Evolutionary conservation across 163 green algal species (phyloP).

Genomic region (Chloroidium sp.): DNA sequence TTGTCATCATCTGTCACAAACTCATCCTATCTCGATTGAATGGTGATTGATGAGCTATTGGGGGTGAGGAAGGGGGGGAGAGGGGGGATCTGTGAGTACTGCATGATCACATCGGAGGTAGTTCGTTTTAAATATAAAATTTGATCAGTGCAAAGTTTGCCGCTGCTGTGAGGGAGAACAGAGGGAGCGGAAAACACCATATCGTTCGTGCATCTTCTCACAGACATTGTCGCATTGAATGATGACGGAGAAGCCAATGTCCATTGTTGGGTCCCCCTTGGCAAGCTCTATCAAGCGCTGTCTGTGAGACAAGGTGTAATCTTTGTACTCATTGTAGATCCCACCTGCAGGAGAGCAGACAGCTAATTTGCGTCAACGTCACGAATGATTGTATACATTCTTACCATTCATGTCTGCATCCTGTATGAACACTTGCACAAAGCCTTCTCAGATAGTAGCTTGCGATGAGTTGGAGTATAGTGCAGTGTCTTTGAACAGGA

Average conservation of each 20-base stretch:
- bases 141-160: too few relatives aligned
- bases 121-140: too few relatives aligned
- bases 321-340: neutral
- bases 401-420: too few relatives aligned
- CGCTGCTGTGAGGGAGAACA: too few relatives aligned
- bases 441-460: neutral
- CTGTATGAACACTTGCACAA: too few relatives aligned
- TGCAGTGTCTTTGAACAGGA: too few relatives aligned
- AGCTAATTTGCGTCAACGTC: too few relatives aligned
- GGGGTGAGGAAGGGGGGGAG: too few relatives aligned
- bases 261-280: neutral
- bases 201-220: neutral
- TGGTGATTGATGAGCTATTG: too few relatives aligned
- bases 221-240: conserved; percentile 1
- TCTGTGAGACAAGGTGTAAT: conserved; percentile 1
- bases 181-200: neutral
- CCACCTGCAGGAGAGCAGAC: neutral
- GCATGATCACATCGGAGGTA: too few relatives aligned
- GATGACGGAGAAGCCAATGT: neutral
- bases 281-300: conserved; percentile 3
- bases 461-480: neutral
- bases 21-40: too few relatives aligned
- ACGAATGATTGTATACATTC: too few relatives aligned
- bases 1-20: neutral
- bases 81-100: neutral